Percentiles rank a stretch among this genome's conserved stretches.
Evolutionary conservation across 495 filamentous ascomycete species (phyloP).

Genomic region (Geopyxis carbonaria): DNA sequence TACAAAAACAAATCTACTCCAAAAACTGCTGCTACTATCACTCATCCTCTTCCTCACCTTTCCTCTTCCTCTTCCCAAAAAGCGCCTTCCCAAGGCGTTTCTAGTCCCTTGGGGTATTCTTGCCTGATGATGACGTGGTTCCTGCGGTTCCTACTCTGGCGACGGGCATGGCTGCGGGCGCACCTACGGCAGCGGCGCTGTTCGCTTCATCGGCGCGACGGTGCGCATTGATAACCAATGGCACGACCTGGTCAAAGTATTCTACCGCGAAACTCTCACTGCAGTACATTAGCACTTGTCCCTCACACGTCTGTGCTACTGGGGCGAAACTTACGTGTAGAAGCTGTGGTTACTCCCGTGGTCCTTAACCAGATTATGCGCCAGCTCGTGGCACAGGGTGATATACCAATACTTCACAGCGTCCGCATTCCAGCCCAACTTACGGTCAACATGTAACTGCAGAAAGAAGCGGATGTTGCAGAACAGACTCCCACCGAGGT

Average conservation of each 20-base stretch:
- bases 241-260: slow-evolving; percentile 1
- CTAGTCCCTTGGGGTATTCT: too few species aligned
- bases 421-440: slow-evolving; percentile 35
- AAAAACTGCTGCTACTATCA: too few species aligned
- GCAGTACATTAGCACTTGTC: background rate
- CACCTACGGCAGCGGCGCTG: too few species aligned
- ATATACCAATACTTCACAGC: slow-evolving; percentile 84
- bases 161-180: too few species aligned
- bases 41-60: too few species aligned
- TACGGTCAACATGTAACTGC: slow-evolving; percentile 47
- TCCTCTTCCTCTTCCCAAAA: too few species aligned
- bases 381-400: slow-evolving; percentile 77
- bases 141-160: too few species aligned
- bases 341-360: slow-evolving; percentile 73
- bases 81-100: too few species aligned
- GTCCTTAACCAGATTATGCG: slow-evolving; percentile 72
- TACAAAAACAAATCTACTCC: too few species aligned
- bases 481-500: slow-evolving; percentile 67
- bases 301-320: background rate
- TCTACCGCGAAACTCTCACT: slow-evolving; percentile 1
- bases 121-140: too few species aligned
- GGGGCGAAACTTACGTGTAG: slow-evolving; percentile 39
- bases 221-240: too few species aligned
- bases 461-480: slow-evolving; percentile 84
- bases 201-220: too few species aligned